Conservation (phyloP, 192 early-diverging fungal genomes). For the Podila clonocystis region DNA sequence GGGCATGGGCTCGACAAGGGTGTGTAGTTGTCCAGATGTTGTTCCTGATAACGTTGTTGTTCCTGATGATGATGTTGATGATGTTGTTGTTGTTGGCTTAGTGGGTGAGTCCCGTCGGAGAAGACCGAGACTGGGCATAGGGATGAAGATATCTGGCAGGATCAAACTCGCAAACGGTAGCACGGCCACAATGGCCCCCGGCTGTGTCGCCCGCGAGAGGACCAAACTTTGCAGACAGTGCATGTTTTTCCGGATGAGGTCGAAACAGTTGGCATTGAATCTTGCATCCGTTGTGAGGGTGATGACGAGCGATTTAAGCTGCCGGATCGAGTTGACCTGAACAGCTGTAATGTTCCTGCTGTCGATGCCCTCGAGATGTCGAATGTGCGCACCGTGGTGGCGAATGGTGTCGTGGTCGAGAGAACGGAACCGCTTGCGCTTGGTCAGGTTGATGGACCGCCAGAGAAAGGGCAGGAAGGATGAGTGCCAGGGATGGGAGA, state of each 20-base stretch:
- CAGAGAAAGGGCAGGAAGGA: neutral
- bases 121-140: neutral
- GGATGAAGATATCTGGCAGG: slow-evolving; percentile 3
- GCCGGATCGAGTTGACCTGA: neutral
- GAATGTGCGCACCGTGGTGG: neutral
- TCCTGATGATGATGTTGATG: neutral
- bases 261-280: neutral
- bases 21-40: neutral
- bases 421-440: neutral
- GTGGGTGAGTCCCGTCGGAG: too few relatives aligned
- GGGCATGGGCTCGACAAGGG: neutral
- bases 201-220: neutral
- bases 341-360: neutral
- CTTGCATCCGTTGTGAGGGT: neutral
- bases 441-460: neutral
- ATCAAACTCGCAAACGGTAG: neutral
- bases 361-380: neutral
- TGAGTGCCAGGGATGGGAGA: neutral
- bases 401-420: slow-evolving; percentile 3
- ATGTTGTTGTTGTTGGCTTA: neutral
- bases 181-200: neutral
- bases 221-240: neutral
- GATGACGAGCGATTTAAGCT: neutral
- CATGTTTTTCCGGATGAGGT: neutral
- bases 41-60: neutral